A percentile compares a stretch with the other conserved stretches of the same genome.
These are phyloP conservation scores for Ogataea haglerorum DNA, from an alignment of 805 yeast genomes.

Conservation along the genomic window DNA sequence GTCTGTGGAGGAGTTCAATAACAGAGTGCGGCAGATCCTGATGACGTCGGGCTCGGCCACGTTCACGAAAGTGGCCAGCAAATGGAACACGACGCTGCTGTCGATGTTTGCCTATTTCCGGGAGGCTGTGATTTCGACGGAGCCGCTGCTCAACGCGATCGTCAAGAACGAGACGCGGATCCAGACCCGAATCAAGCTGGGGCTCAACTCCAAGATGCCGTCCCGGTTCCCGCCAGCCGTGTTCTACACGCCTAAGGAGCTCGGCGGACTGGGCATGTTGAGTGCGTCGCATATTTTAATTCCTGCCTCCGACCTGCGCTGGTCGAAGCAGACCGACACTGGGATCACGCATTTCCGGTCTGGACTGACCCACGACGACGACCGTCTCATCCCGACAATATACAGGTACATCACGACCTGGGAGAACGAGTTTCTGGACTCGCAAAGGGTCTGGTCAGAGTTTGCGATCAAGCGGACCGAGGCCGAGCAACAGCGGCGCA, in stretches of 20 bases:
- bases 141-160: conserved; percentile 67
- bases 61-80: conserved; percentile 87
- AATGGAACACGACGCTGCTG: conserved; percentile 92
- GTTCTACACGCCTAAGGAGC: conserved; percentile 93
- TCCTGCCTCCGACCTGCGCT: conserved; percentile 86
- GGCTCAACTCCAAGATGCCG: conserved; percentile 97
- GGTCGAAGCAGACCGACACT: conserved; percentile 91
- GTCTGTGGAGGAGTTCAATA: conserved; percentile 76
- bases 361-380: conserved; percentile 84
- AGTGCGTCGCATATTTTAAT: conserved; percentile 95
- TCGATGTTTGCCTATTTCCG: conserved; percentile 86
- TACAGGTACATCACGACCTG: conserved; percentile 91
- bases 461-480: conserved; percentile 87
- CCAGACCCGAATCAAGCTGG: conserved; percentile 91
- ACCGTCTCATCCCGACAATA: conserved; percentile 83
- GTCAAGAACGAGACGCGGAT: conserved; percentile 92
- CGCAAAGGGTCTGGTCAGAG: conserved; percentile 97
- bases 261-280: conserved; percentile 97
- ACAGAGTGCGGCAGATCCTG: conserved; percentile 80
- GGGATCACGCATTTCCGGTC: conserved; percentile 93
- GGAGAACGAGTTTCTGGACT: conserved; percentile 94
- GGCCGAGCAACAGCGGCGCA: conserved; percentile 78
- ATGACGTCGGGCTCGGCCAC: conserved; percentile 97
- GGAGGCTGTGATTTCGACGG: conserved; percentile 88
- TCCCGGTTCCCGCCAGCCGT: conserved; percentile 98